Base-by-base conservation (phyloP, 331 rosid species). In the Dryas integrifolia region DNA sequence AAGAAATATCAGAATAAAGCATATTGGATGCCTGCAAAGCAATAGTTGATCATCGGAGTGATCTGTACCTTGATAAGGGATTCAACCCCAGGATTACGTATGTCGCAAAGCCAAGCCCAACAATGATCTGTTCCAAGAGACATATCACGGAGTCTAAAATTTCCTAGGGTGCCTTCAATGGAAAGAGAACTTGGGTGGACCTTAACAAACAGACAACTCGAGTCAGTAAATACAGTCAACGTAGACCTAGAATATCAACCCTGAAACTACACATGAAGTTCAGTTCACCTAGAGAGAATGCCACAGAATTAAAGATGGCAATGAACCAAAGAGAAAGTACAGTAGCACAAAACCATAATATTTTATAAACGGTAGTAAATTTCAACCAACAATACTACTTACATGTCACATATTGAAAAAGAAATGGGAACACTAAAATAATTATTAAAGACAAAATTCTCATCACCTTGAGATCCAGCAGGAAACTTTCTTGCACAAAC, bases 51-150 rank as follows among this genome's bases (percentile, higher is more conserved):
- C 46, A n/a, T 5, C 14, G 59, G 69, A 53, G 59, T 18, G 44
- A 55, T 35, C 1, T 13, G 58, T 24, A 88, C 98, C 97, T 90
- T 91, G 69, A 94, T 94, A 75, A 94, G 92, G 76, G 98, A 94
- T 68, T 94, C 98, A 58, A 85, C 85, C 58, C 96, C 97, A 16
- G 98, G 92, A 83, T 94, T 89, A 24, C 97, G 96, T 64, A 94
- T 77, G 74, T 94, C 98, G 84, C 97, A 95, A 68, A 95, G 97
- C 97, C 97, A 95, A 77, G 87, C 87, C 98, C 98, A 91, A 68
- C 85, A 89, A 43, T 85, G 88, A 72, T 89, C 89, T 24, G 82
- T 61, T 76, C 91, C 93, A 58, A 91, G 89, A 52, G 96, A 89
- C 77, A 82, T 82, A 81, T 95, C 98, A 82, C 92, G 70, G 4